Evolutionary conservation across 768 basidiomycete species (phyloP).

Genomic region (Cyclocybe cylindracea): DNA sequence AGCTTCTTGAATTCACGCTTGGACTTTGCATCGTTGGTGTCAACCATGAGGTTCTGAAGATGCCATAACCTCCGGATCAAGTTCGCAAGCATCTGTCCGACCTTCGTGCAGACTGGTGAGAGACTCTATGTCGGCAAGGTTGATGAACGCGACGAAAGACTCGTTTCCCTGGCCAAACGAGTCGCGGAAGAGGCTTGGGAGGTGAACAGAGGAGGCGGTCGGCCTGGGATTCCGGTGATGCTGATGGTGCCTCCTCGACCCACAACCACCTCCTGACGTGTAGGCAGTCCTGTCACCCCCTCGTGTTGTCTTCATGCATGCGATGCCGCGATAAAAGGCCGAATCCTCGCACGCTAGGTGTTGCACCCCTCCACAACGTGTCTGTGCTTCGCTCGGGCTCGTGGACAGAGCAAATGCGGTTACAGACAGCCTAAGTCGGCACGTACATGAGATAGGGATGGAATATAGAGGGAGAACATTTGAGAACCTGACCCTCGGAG

Average conservation of each 20-base stretch:
- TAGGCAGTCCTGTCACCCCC: too few relatives aligned
- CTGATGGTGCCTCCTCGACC: background rate
- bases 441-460: too few relatives aligned
- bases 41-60: constrained; percentile 88
- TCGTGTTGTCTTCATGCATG: too few relatives aligned
- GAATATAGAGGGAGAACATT: too few relatives aligned
- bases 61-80: constrained; percentile 93
- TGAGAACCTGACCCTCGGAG: too few relatives aligned
- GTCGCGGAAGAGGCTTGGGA: constrained; percentile 71
- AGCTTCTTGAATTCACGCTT: constrained; percentile 91
- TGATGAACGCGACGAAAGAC: constrained; percentile 91
- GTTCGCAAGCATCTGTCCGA: constrained; percentile 90
- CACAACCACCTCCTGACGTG: too few relatives aligned
- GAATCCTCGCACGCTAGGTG: too few relatives aligned
- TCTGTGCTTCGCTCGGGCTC: too few relatives aligned
- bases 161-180: constrained; percentile 91
- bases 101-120: constrained; percentile 90
- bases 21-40: constrained; percentile 84
- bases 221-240: constrained; percentile 3
- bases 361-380: too few relatives aligned
- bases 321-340: too few relatives aligned
- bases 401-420: too few relatives aligned
- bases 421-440: too few relatives aligned
- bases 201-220: constrained; percentile 51
- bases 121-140: constrained; percentile 81